Evolutionary conservation across 192 early-diverging fungal species (phyloP), one percentile per base, ranked within the genome.

Genomic region (Backusella circina): DNA sequence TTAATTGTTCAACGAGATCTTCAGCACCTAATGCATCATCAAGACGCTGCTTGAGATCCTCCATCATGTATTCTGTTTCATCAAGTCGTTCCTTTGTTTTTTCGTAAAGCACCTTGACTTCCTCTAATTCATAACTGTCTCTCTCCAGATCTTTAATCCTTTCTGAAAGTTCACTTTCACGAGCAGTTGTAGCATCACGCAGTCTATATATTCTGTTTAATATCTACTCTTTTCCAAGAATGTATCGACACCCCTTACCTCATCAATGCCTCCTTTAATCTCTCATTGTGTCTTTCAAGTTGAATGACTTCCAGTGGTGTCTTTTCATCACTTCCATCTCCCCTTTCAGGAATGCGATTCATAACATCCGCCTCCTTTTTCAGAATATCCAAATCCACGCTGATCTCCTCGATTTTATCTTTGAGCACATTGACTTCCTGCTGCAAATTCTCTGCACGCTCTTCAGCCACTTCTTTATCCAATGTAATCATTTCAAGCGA

Each of bases 381-480:
- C 67, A 90, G 72, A 1, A 92, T 84, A 64, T 92, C 88, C 31
- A 95, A 65, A 72, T 91, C 90, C 10, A 92, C 86, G 31, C 79
- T 83, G 65, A 94, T 84, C 75, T 95, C 95, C 38, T 91, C 93
- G 1, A 95, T 80, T 73, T 93, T 92, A 68, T 96, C 94, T 67
- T 93, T 92, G 32, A 95, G 79, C 16, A 85, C 72, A 36, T 83
- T 83, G 0, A 91, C 83, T 76, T 96, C 94, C 21, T 90, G 90
- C 70, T 90, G 86, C 68, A 95, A 67, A n/a, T 87, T 83, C 37
- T 97, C 95, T 31, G 90, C 90, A 32, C 86, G 86, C 76, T 97
- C 95, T 72, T 96, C 95, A 0, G 94, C 95, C 87, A 96, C 89
- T 80, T 98, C 95, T 77, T 93, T 93, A 84, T 98, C 96, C 15